Evolutionary conservation across 2,329 filamentous ascomycete genomes (phyloP).

Genomic region (Hypoxylon sp.): DNA sequence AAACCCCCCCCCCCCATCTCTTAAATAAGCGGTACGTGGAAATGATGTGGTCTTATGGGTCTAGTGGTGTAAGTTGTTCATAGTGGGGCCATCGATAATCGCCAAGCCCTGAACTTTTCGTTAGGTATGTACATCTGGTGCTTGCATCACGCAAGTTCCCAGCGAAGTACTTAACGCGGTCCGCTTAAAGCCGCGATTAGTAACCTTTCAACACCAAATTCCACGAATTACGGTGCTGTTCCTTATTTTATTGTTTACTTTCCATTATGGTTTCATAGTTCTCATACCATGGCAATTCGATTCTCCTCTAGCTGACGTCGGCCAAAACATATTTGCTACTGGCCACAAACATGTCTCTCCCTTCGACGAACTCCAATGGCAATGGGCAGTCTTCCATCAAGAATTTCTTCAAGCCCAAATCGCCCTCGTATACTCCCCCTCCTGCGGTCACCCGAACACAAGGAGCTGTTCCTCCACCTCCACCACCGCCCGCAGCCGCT

Average conservation of each 20-base stretch:
- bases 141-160: slow-evolving; percentile 27
- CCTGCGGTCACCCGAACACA: slow-evolving; percentile 53
- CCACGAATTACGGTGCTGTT: background rate
- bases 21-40: slow-evolving; percentile 4
- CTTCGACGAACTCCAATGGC: slow-evolving; percentile 55
- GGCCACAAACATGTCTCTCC: slow-evolving; percentile 54
- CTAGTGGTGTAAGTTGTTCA: slow-evolving; percentile 18
- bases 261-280: background rate
- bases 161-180: slow-evolving; percentile 41
- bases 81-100: slow-evolving; percentile 39
- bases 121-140: slow-evolving; percentile 5
- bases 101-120: slow-evolving; percentile 26
- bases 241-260: background rate
- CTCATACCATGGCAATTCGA: slow-evolving; percentile 12
- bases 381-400: slow-evolving; percentile 69
- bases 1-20: no score
- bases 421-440: slow-evolving; percentile 62
- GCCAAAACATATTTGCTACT: background rate
- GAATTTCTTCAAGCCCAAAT: slow-evolving; percentile 71
- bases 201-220: slow-evolving; percentile 22
- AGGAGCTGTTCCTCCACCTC: slow-evolving; percentile 38
- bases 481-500: slow-evolving; percentile 31
- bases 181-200: slow-evolving; percentile 19
- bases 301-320: slow-evolving; percentile 29
- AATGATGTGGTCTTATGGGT: slow-evolving; percentile 2